These are phyloP conservation scores for Nepenthes mirabilis DNA, from an alignment of 148 eudicot species.

Conservation along the genomic window DNA sequence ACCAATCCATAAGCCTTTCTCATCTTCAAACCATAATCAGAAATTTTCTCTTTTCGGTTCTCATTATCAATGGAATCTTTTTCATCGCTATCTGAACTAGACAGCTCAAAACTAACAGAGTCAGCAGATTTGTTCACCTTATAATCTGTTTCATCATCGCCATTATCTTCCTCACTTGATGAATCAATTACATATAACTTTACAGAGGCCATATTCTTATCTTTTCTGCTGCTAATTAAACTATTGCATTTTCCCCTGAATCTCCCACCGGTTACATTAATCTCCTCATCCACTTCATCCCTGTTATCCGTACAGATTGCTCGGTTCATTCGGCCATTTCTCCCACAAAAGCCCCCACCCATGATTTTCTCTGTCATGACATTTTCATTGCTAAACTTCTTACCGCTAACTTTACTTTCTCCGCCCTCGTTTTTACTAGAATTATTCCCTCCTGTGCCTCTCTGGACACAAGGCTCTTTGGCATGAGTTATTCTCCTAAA, in stretches of 20 bases:
- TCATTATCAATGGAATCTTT: background rate
- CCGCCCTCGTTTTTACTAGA: no score
- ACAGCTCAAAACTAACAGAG: background rate
- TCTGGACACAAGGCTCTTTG: background rate
- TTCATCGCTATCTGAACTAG: background rate
- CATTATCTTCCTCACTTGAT: background rate
- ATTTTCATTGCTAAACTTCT: no score
- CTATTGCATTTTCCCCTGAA: background rate
- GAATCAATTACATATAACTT: background rate
- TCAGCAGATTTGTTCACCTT: background rate
- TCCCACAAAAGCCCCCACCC: no score
- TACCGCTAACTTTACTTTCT: no score
- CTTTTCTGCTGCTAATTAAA: background rate
- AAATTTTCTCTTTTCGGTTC: background rate
- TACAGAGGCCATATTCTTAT: background rate
- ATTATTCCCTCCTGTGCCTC: background rate
- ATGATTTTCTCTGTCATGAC: no score
- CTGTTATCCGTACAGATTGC: no score
- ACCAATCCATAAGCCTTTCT: background rate
- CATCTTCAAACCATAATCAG: background rate
- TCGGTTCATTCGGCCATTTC: no score
- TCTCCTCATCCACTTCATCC: no score
- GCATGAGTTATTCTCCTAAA: background rate
- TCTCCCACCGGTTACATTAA: background rate
- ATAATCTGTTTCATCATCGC: background rate